A percentile compares a stretch with the other conserved stretches of the same genome.
Conservation (phyloP, 2,329 filamentous ascomycete genomes). For the Xylariales sp. region DNA sequence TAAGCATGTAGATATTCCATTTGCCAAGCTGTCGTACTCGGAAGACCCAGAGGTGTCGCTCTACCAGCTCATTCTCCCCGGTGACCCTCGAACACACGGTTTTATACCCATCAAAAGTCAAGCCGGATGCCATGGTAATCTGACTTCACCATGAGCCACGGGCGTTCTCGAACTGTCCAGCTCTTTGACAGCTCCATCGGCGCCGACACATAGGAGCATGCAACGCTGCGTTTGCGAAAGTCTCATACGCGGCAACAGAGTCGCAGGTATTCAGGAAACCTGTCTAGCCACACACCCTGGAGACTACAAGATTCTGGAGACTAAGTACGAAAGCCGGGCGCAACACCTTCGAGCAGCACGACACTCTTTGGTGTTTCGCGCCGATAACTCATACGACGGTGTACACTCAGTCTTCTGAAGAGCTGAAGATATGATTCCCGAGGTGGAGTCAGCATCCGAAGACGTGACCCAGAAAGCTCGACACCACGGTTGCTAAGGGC, state of each 20-base stretch:
- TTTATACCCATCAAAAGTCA: conserved; percentile 41
- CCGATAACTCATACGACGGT: conserved; percentile 58
- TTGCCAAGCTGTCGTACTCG: conserved; percentile 17
- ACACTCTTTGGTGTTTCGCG: conserved; percentile 58
- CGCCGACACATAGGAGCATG: conserved; percentile 17
- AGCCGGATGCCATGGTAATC: conserved; percentile 39
- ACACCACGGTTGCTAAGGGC: conserved; percentile 72
- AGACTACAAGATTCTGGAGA: conserved; percentile 24
- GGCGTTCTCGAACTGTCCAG: conserved; percentile 23
- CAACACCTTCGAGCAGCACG: conserved; percentile 50
- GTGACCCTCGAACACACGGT: conserved; percentile 43
- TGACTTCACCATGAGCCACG: conserved; percentile 24
- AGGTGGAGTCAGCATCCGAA: conserved; percentile 57
- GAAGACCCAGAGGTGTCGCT: conserved; percentile 21
- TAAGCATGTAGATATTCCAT: too few relatives aligned
- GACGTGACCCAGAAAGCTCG: conserved; percentile 66
- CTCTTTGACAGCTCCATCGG: conserved; percentile 21
- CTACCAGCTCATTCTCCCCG: conserved; percentile 39
- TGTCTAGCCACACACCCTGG: conserved; percentile 21
- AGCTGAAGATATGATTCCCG: conserved; percentile 64
- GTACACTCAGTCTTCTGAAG: conserved; percentile 37
- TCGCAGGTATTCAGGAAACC: conserved; percentile 17
- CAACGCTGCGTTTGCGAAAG: conserved; percentile 21
- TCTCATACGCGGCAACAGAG: conserved; percentile 19
- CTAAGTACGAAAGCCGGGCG: conserved; percentile 14